Base-by-base conservation (phyloP, 2,329 filamentous ascomycete genomes). In the Penicillium sp. region DNA sequence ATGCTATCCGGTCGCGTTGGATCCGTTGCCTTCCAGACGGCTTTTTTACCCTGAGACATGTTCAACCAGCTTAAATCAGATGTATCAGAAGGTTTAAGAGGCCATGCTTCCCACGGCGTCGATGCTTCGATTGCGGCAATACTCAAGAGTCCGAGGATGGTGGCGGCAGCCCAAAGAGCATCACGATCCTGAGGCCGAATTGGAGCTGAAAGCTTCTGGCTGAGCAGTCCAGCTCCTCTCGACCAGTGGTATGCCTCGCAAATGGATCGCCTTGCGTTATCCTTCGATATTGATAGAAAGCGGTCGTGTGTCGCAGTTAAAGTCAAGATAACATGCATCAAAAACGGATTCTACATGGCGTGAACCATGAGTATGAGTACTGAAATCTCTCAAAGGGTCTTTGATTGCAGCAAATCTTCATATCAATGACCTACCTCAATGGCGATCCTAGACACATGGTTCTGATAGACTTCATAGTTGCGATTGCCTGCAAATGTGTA, bases 51-150 rank as follows among this genome's bases (percentile, higher is more conserved):
- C n/a, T 82, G 78, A 60, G 78, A 79, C 66, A 88, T 77, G 52
- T 79, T 81, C 4, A 88, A 71, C 85, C 85, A 89, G 63, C 83
- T 77, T 0, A 88, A 77, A 65, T 87, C 84, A 1, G 73, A 63
- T 0, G 76, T 63, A 0, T 77, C 75, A 0, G 74, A 64, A 1
- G 74, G 62, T 46, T 78, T 81, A 1, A 88, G 74, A 0, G 85
- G 85, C 85, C 85, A 88, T n/a, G 81, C 78, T 57, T 82, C 73
- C 25, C 78, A 68, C 0, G 82, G 74, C 0, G 73, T 67, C 43
- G 63, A 25, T n/a, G 64, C 22, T 54, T 54, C 58, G 45, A 59
- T 46, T 8, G 62, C 57, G 28, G 62, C 55, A 22, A 66, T 35
- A 38, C 57, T 62, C 4, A 61, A 42, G 7, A 67, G 54, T 5